Percentiles rank a stretch among this genome's conserved stretches.
These are phyloP conservation scores for Moesziomyces antarcticus DNA, from an alignment of 1,284 basidiomycete species.

Conservation along the genomic window DNA sequence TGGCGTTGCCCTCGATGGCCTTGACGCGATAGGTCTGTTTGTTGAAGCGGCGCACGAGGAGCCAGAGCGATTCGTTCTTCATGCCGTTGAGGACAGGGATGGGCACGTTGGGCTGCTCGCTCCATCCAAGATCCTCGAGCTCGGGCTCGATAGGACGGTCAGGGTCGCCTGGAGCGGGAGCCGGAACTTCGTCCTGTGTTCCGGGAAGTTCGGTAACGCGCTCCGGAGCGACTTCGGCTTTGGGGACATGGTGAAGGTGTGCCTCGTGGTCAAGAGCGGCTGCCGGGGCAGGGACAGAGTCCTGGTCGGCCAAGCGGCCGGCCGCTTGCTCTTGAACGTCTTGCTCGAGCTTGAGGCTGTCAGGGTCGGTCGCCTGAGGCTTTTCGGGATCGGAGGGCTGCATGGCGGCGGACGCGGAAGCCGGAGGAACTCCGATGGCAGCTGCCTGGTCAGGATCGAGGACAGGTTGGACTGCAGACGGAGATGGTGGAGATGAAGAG, in stretches of 20 bases:
- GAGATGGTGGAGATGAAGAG: slow-evolving; percentile 3
- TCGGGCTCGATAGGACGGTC: slow-evolving; percentile 54
- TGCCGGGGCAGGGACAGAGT: slow-evolving; percentile 11
- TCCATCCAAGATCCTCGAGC: slow-evolving; percentile 58
- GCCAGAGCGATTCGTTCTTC: slow-evolving; percentile 70
- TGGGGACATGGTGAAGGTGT: slow-evolving; percentile 42
- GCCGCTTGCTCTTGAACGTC: slow-evolving; percentile 18
- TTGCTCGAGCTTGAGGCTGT: slow-evolving; percentile 10
- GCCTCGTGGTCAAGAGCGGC: slow-evolving; percentile 44
- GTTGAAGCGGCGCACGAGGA: slow-evolving; percentile 70
- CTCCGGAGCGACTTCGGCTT: slow-evolving; percentile 35
- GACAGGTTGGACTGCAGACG: slow-evolving; percentile 7
- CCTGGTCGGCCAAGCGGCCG: slow-evolving; percentile 24
- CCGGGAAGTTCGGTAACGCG: slow-evolving; percentile 26
- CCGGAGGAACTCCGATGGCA: slow-evolving; percentile 17
- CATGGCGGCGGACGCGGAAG: slow-evolving; percentile 9
- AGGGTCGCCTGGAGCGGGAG: slow-evolving; percentile 41
- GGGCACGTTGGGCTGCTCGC: slow-evolving; percentile 51
- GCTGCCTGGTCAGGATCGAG: slow-evolving; percentile 47
- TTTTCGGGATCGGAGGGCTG: slow-evolving; percentile 24
- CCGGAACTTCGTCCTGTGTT: slow-evolving; percentile 36
- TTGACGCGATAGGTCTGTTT: slow-evolving; percentile 70
- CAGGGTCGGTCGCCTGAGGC: slow-evolving; percentile 21
- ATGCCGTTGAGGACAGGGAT: slow-evolving; percentile 66
- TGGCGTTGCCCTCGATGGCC: slow-evolving; percentile 55